Conservation (phyloP, 192 early-diverging fungal genomes). For the Phycomyces blakesleeanus region DNA sequence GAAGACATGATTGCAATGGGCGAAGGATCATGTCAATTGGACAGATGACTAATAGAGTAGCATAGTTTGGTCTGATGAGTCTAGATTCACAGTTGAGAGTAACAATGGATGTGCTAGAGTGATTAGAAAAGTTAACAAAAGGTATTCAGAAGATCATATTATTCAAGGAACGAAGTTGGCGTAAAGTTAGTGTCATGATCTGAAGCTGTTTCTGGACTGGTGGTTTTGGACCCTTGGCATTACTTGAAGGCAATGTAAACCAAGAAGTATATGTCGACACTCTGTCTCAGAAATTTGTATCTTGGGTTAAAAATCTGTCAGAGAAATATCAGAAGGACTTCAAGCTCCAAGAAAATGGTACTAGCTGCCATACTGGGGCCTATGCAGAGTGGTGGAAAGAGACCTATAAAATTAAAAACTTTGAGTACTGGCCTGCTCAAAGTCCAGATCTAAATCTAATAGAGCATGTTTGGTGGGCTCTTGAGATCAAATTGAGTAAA, state of each 20-base stretch:
- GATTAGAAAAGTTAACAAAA: not conserved
- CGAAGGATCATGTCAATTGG: no score
- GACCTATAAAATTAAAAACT: not conserved
- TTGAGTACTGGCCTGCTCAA: conserved; percentile 17
- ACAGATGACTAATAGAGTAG: no score
- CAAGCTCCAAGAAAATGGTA: conserved; percentile 5
- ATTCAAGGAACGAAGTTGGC: not conserved
- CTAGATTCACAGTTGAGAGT: no score
- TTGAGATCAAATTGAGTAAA: not conserved
- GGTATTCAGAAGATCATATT: not conserved
- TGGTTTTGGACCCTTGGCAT: not conserved
- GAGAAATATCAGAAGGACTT: not conserved
- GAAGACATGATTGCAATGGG: no score
- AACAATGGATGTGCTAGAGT: no score
- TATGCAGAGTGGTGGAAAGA: conserved; percentile 1
- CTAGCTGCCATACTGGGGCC: not conserved
- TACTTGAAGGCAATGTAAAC: conserved; percentile 3
- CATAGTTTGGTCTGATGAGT: no score
- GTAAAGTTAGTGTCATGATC: conserved; percentile 6
- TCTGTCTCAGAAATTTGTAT: not conserved
- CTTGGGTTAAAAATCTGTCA: not conserved
- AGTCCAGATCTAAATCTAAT: conserved; percentile 15
- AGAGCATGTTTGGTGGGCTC: conserved; percentile 11
- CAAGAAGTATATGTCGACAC: not conserved
- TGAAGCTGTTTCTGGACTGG: conserved; percentile 6